These are phyloP conservation scores for Tulasnella sp. DNA, from an alignment of 768 basidiomycete genomes.

Conservation along the genomic window DNA sequence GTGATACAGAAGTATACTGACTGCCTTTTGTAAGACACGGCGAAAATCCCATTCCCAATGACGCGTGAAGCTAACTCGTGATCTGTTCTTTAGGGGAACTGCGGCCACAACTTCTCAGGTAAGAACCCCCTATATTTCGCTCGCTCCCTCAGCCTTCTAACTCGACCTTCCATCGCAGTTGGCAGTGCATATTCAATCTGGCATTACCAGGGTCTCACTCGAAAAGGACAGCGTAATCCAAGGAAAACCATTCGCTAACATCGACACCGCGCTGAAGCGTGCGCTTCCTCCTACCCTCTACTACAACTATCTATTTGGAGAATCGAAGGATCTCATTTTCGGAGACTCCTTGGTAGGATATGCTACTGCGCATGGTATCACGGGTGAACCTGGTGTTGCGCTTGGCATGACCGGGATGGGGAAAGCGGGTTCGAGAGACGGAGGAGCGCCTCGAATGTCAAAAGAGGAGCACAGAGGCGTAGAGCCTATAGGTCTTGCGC, in stretches of 20 bases:
- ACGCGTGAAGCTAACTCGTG: neutral
- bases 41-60: neutral
- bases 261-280: constrained; percentile 46
- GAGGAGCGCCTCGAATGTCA: neutral
- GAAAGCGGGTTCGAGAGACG: neutral
- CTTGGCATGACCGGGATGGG: constrained; percentile 18
- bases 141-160: neutral
- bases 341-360: constrained; percentile 87
- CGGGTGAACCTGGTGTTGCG: constrained; percentile 23
- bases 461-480: constrained; percentile 7
- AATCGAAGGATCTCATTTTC: constrained; percentile 84
- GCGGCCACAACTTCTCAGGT: constrained; percentile 17
- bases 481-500: constrained; percentile 38
- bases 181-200: constrained; percentile 57
- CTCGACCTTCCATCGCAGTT: constrained; percentile 49
- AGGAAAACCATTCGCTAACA: constrained; percentile 33
- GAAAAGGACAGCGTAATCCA: constrained; percentile 64
- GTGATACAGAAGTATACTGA: constrained; percentile 73
- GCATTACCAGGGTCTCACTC: constrained; percentile 65
- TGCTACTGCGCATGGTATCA: constrained; percentile 69
- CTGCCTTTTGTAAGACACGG: constrained; percentile 60
- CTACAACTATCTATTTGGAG: constrained; percentile 73
- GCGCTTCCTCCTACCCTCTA: constrained; percentile 72
- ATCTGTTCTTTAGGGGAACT: constrained; percentile 7
- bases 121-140: constrained; percentile 1